These are phyloP conservation scores for Citrus trifoliata DNA, from an alignment of 345 rosid genomes.

Conservation along the genomic window DNA sequence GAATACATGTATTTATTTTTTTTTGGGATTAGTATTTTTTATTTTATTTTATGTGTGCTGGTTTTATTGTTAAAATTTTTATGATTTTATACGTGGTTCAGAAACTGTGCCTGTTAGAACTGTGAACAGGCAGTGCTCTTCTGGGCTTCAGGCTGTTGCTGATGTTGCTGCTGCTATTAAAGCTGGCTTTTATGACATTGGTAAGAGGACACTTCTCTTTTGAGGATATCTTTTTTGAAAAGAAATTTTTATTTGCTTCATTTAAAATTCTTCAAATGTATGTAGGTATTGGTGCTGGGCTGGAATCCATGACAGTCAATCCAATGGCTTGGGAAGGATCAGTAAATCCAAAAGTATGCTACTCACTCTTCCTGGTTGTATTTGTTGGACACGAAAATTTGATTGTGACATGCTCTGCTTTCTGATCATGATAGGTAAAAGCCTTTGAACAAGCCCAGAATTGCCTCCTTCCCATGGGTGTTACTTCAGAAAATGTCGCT, in stretches of 20 bases:
- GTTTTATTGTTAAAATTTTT: background rate
- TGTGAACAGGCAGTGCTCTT: slow-evolving; percentile 92
- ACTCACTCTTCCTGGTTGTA: background rate
- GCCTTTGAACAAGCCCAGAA: slow-evolving; percentile 70
- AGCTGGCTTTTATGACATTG: slow-evolving; percentile 96
- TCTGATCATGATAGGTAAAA: slow-evolving; percentile 48
- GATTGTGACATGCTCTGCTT: slow-evolving; percentile 2
- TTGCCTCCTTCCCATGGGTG: slow-evolving; percentile 96
- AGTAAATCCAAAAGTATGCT: slow-evolving; percentile 71
- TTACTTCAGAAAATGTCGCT: slow-evolving; percentile 96
- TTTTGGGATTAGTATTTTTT: no score
- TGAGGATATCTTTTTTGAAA: background rate
- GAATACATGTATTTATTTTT: background rate
- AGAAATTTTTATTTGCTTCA: background rate
- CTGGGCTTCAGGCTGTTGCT: slow-evolving; percentile 99
- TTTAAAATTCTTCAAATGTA: background rate
- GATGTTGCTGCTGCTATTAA: slow-evolving; percentile 94
- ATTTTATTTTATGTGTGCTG: background rate
- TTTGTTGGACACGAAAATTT: background rate
- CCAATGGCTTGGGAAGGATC: slow-evolving; percentile 88
- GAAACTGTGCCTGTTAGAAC: slow-evolving; percentile 88
- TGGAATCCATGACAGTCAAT: slow-evolving; percentile 85
- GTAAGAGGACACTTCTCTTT: slow-evolving; percentile 27
- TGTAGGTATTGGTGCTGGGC: slow-evolving; percentile 95
- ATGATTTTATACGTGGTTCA: slow-evolving; percentile 19